Base-by-base conservation (phyloP, 2,329 filamentous ascomycete species). In the Apiospora sp. region DNA sequence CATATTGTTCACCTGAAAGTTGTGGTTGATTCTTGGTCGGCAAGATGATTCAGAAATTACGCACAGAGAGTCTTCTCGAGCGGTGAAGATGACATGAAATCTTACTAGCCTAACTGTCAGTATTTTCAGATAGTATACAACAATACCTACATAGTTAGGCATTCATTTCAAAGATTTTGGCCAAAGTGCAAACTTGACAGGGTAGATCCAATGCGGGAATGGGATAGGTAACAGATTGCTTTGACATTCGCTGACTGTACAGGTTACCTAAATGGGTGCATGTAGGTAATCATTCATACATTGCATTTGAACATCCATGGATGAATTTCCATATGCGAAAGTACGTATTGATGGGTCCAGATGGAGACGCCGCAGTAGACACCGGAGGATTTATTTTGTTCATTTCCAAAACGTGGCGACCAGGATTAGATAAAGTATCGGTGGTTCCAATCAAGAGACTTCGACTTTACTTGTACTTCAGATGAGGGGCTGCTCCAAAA, bases 401-500 rank as follows among this genome's bases (percentile, higher is more conserved):
- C 41, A n/a, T 64, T 13, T 41, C 19, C 34, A 64, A 41, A 64
- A 64, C 58, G 58, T 64, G 58, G 58, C 58, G 10, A 64, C 58
- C 34, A 7, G 58, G 58, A 64, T 64, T 22, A 13, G 58, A 64
- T 41, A n/a, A n/a, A n/a, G n/a, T n/a, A 64, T 41, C 19, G 14
- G 19, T 24, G 58, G 22, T 41, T 37, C 19, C 13, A n/a, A 49
- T 41, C 37, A 41, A 41, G 2, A 41, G 37, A 41, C 27, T 49
- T 8, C 14, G 34, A 13, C 3, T 34, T 8, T 16, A 58, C 13
- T 30, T 34, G 3, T 16, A 58, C 13, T 30, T 22, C 19, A 61
- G 54, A 7, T 34, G 54, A 34, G 58, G 58, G 58, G 58, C 58
- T 41, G 30, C 58, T 34, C 5, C 27, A 58, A 58, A 19, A 16